Base-by-base conservation (phyloP, 257 asterid species). In the Capsicum chinense region DNA sequence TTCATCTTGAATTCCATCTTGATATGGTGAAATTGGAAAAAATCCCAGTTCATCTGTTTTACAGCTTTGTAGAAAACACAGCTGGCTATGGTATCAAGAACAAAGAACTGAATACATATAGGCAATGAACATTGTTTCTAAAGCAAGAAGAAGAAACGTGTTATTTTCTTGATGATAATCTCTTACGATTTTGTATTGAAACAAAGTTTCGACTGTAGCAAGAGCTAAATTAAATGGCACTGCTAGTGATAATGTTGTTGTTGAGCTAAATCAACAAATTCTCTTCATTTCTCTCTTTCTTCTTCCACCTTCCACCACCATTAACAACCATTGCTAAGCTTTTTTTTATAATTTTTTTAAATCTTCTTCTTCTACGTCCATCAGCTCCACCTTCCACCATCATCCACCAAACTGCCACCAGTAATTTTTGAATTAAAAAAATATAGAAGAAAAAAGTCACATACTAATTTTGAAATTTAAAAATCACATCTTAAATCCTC, bases 141-240 rank as follows among this genome's bases (percentile, higher is more conserved):
- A 74, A 63, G 89, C 74, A 59, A 87, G 3, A 17, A 86, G 85
- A n/a, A 85, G 73, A 76, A 60, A n/a, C n/a, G 81, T 60, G 37
- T 62, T 83, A 44, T 7, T 16, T 11, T 33, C 57, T 35, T 35
- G 84, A 84, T 56, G 62, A 82, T 83, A 91, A 66, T 66, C 88
- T 81, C 87, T 81, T 9, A 89, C 76, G n/a, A 93, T 56, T 4
- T 95, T 91, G 86, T 88, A 89, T 33, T 90, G 92, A 70, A 93
- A 93, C 86, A 93, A 86, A 37, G 90, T 91, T 86, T 91, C 97
- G 58, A 89, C 84, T 50, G 92, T 89, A 74, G 93, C 92, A 85
- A 92, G 59, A 48, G 87, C 83, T 19, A 88, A 39, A 84, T 90
- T 93, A n/a, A 84, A 33, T 4, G 88, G 79, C 56, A 91, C 87